These are phyloP conservation scores for Helianthus annuus DNA, from an alignment of 129 eudicot species.

Conservation along the genomic window HanXRQr2.0-SUNRISE NC_035446.2:159565211-159565710, in stretches of 20 bases:
- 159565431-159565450: not conserved
- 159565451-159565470: not conserved
- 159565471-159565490: too few relatives aligned
- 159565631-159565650: too few relatives aligned
- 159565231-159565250: too few relatives aligned
- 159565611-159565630: too few relatives aligned
- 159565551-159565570: not conserved
- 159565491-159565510: not conserved
- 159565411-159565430: constrained; percentile 25
- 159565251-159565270: not conserved
- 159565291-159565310: not conserved
- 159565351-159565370: constrained; percentile 27
- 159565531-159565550: not conserved
- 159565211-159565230: too few relatives aligned
- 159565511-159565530: not conserved
- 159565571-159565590: too few relatives aligned
- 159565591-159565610: too few relatives aligned
- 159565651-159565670: too few relatives aligned
- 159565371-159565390: constrained; percentile 29
- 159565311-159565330: constrained; percentile 10
- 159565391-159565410: constrained; percentile 27
- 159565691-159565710: too few relatives aligned
- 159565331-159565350: constrained; percentile 12
- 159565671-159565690: too few relatives aligned
- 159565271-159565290: not conserved